A percentile compares a stretch with the other conserved stretches of the same genome.
Conservation (phyloP, 768 basidiomycete species). For the Suillus ampliporus region DNA sequence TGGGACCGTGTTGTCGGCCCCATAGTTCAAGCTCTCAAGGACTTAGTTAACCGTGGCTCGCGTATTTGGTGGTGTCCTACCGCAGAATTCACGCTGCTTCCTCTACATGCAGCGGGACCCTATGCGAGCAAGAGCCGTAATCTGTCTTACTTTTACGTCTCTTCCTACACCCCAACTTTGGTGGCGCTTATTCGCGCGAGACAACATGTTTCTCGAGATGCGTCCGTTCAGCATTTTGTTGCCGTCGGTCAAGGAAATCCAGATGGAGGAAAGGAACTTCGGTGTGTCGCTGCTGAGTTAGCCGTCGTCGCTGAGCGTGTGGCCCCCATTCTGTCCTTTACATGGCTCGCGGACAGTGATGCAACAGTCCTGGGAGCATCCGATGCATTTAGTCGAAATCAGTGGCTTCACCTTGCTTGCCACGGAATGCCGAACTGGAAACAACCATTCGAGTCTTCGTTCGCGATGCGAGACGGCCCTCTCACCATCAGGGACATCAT, state of each 20-base stretch:
- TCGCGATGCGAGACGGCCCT: conserved; percentile 7
- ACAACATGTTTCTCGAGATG: background rate
- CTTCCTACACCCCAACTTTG: conserved; percentile 17
- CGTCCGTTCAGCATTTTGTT: background rate
- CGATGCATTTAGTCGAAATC: background rate
- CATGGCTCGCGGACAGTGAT: background rate
- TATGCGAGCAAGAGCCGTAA: background rate
- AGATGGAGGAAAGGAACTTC: background rate
- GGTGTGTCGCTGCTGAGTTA: background rate
- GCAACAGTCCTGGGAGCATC: background rate
- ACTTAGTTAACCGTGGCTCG: background rate
- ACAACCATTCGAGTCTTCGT: conserved; percentile 19
- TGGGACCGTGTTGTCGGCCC: conserved; percentile 9
- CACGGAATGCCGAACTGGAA: conserved; percentile 16
- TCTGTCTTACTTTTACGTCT: conserved; percentile 10
- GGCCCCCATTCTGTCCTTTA: background rate
- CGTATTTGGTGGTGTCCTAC: conserved; percentile 21
- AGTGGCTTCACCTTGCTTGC: conserved; percentile 27
- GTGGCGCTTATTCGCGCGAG: conserved; percentile 18
- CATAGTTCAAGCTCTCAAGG: conserved; percentile 4
- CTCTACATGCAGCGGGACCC: conserved; percentile 18
- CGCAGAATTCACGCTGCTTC: conserved; percentile 13
- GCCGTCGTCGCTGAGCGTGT: background rate
- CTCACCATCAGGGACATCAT: conserved; percentile 10
- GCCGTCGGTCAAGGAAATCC: conserved; percentile 14